Evolutionary conservation across 2,329 filamentous ascomycete genomes (phyloP).

Genomic region (Coniochaeta sp.): DNA sequence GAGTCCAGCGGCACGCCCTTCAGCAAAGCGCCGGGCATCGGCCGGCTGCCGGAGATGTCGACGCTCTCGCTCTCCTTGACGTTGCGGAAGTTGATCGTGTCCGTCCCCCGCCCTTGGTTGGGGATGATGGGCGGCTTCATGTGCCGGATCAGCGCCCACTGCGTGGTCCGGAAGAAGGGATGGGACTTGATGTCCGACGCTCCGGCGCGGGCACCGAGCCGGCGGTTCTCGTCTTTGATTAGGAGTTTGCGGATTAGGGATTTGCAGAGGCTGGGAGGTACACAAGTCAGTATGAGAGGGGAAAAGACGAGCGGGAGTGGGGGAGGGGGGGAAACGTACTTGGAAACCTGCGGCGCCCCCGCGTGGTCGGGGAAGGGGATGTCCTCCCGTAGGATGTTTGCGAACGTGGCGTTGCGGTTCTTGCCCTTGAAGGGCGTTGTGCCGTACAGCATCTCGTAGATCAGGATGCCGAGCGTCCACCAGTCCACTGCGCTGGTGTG

Average conservation of each 20-base stretch:
- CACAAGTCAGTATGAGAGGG: too few species aligned
- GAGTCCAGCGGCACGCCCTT: constrained; percentile 85
- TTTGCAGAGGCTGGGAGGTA: constrained; percentile 71
- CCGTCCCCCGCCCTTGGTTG: constrained; percentile 79
- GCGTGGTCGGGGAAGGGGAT: constrained; percentile 91
- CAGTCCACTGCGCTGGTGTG: constrained; percentile 98
- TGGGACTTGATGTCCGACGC: constrained; percentile 96
- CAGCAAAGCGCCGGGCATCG: constrained; percentile 32
- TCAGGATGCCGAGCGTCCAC: constrained; percentile 96
- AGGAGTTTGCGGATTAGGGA: constrained; percentile 91
- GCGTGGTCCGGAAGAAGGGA: constrained; percentile 90
- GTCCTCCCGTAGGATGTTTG: constrained; percentile 92
- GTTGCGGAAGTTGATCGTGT: constrained; percentile 95
- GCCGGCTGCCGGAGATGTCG: constrained; percentile 62
- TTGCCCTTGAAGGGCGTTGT: constrained; percentile 99
- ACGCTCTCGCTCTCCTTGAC: constrained; percentile 97
- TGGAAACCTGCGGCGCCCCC: constrained; percentile 78
- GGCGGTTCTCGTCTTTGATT: constrained; percentile 94
- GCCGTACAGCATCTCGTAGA: constrained; percentile 98
- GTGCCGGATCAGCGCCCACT: constrained; percentile 94
- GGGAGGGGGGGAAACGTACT: constrained; percentile 54
- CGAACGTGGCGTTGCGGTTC: constrained; percentile 96
- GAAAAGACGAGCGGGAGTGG: constrained; percentile 1
- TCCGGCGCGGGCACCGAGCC: constrained; percentile 86
- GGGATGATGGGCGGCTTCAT: constrained; percentile 98